Evolutionary conservation across 768 basidiomycete genomes (phyloP).

Genomic region (Trametes elegans): DNA sequence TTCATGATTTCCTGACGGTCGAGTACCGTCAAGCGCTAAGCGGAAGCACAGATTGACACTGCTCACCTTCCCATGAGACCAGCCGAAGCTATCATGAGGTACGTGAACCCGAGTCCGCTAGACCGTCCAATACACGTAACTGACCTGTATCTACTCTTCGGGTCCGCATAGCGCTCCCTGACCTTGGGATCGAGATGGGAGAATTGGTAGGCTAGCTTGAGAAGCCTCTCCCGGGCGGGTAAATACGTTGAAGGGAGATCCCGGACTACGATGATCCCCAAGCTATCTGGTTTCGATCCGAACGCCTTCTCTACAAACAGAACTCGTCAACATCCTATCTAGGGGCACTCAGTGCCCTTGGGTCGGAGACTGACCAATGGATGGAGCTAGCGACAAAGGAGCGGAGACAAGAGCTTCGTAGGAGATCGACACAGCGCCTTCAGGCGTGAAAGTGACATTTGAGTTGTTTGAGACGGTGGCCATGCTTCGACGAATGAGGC

Average conservation of each 20-base stretch:
- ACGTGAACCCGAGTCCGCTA: not conserved
- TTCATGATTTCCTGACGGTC: slow-evolving; percentile 91
- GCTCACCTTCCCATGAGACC: slow-evolving; percentile 90
- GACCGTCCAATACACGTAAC: too few relatives aligned
- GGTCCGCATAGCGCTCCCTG: slow-evolving; percentile 75
- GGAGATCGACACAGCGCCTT: slow-evolving; percentile 60
- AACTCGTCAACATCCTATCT: too few relatives aligned
- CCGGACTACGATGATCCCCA: slow-evolving; percentile 80
- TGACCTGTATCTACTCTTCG: slow-evolving; percentile 72
- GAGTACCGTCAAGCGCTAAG: not conserved
- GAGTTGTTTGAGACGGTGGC: slow-evolving; percentile 12
- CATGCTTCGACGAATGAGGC: slow-evolving; percentile 8
- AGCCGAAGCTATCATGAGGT: slow-evolving; percentile 69
- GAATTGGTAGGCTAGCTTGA: slow-evolving; percentile 75
- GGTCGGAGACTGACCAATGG: slow-evolving; percentile 53
- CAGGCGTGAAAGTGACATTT: slow-evolving; percentile 36
- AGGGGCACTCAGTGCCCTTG: not conserved
- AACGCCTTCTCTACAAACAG: slow-evolving; percentile 66
- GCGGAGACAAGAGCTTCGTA: slow-evolving; percentile 55
- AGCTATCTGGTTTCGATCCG: slow-evolving; percentile 69
- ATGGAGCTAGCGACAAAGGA: slow-evolving; percentile 49
- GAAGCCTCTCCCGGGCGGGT: slow-evolving; percentile 62
- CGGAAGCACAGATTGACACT: not conserved
- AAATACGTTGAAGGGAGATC: slow-evolving; percentile 74
- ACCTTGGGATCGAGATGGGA: slow-evolving; percentile 61